Percentiles rank a stretch among this genome's conserved stretches.
phyloP scores from a whole-genome alignment of 2,329 filamentous ascomycete genomes.

The Sarocladiaceae sp. region DNA sequence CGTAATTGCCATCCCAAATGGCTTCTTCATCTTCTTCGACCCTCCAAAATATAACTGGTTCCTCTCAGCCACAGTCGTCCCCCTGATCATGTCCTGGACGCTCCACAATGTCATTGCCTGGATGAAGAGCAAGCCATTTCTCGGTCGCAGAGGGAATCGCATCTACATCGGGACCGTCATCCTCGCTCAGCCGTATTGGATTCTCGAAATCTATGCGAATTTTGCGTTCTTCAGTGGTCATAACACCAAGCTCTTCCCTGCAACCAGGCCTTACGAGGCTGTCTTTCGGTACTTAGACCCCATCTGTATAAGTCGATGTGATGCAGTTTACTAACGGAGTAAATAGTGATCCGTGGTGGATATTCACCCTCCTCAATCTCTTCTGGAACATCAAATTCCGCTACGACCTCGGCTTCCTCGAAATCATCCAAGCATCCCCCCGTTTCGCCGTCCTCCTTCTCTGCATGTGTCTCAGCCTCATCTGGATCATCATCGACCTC shows the following conservation, averaged over 20 bases:
- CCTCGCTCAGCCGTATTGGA: constrained; percentile 59
- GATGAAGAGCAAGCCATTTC: constrained; percentile 62
- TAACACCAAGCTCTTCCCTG: constrained; percentile 46
- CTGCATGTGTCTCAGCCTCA: constrained; percentile 56
- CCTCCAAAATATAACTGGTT: constrained; percentile 58
- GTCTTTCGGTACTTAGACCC: constrained; percentile 43
- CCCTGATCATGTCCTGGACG: constrained; percentile 59
- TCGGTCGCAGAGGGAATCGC: constrained; percentile 42
- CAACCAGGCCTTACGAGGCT: constrained; percentile 55
- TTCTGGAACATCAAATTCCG: constrained; percentile 60
- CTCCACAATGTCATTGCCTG: constrained; percentile 64
- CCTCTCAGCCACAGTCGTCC: constrained; percentile 54
- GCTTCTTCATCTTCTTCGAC: constrained; percentile 53
- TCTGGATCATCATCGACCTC: constrained; percentile 59
- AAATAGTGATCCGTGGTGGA: constrained; percentile 61
- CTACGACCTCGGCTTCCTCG: constrained; percentile 54
- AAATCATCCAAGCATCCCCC: constrained; percentile 57
- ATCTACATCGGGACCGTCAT: constrained; percentile 57
- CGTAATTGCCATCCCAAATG: constrained; percentile 51
- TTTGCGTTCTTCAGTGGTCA: constrained; percentile 59
- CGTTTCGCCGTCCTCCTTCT: constrained; percentile 60
- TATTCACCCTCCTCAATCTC: constrained; percentile 55
- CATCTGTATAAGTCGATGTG: background rate
- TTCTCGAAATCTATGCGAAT: constrained; percentile 61
- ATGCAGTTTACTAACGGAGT: background rate